Evolutionary conservation across 192 early-diverging fungal species (phyloP).

Genomic region (Rhizophagus sp.): DNA sequence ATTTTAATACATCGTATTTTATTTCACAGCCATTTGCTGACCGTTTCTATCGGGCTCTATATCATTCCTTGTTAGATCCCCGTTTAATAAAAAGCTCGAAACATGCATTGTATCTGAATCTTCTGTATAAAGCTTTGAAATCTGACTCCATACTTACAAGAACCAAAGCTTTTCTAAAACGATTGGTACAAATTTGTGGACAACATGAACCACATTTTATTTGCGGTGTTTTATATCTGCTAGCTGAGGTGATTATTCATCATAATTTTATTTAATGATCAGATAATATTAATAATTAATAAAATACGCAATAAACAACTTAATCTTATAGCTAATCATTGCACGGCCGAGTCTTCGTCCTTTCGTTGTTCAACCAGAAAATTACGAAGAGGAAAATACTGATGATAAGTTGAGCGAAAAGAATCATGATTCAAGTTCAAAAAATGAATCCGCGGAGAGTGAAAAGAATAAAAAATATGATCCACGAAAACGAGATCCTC

Average conservation of each 20-base stretch:
- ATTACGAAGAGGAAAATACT: slow-evolving; percentile 61
- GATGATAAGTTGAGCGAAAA: slow-evolving; percentile 61
- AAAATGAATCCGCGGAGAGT: not conserved
- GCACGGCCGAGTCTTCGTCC: slow-evolving; percentile 56
- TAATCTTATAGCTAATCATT: slow-evolving; percentile 39
- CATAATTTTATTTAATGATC: not conserved
- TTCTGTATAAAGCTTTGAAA: slow-evolving; percentile 83
- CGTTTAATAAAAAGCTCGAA: slow-evolving; percentile 77
- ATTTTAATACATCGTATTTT: slow-evolving; percentile 32
- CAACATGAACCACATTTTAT: slow-evolving; percentile 81
- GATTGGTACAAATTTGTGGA: slow-evolving; percentile 78
- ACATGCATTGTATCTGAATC: slow-evolving; percentile 92
- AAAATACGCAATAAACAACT: too few species aligned
- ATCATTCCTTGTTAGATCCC: slow-evolving; percentile 84
- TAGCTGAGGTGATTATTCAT: slow-evolving; percentile 61
- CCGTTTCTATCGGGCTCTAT: slow-evolving; percentile 90
- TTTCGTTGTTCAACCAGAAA: slow-evolving; percentile 71
- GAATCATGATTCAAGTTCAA: slow-evolving; percentile 40
- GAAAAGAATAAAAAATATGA: slow-evolving; percentile 60
- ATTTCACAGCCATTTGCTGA: slow-evolving; percentile 60
- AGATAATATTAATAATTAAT: too few species aligned
- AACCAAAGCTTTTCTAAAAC: slow-evolving; percentile 86
- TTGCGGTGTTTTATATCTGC: slow-evolving; percentile 80
- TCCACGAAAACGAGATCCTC: slow-evolving; percentile 83
- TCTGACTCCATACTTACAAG: slow-evolving; percentile 68